These are phyloP conservation scores for Bretschneidera sinensis DNA, from an alignment of 345 rosid genomes.

Conservation along the genomic window DNA sequence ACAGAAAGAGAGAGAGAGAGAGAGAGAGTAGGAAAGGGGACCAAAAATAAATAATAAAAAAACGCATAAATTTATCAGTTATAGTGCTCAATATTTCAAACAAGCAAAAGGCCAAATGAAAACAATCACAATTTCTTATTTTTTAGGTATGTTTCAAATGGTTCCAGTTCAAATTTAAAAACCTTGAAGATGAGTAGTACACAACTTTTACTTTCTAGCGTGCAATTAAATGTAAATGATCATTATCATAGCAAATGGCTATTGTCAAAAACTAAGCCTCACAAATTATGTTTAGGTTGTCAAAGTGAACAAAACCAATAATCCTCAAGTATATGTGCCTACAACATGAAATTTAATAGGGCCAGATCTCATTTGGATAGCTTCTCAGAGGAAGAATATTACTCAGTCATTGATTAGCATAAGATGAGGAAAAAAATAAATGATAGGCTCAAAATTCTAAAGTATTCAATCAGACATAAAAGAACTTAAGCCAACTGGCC, in stretches of 20 bases:
- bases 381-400: neutral
- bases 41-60: no score
- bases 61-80: no score
- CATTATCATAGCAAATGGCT: neutral
- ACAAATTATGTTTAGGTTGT: neutral
- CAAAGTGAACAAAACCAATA: neutral
- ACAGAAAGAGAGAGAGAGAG: no score
- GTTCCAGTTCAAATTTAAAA: neutral
- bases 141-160: neutral
- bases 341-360: no score
- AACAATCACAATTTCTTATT: no score
- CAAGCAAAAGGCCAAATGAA: no score
- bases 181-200: no score
- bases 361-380: neutral
- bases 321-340: neutral
- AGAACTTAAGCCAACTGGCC: constrained; percentile 9
- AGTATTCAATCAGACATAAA: constrained; percentile 1
- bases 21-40: no score
- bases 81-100: no score
- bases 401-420: constrained; percentile 2
- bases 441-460: constrained; percentile 5
- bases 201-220: no score
- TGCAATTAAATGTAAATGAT: no score
- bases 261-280: neutral
- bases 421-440: constrained; percentile 5